These are phyloP conservation scores for Gleditsia sinensis DNA, from an alignment of 306 rosid species.

Conservation along the genomic window DNA sequence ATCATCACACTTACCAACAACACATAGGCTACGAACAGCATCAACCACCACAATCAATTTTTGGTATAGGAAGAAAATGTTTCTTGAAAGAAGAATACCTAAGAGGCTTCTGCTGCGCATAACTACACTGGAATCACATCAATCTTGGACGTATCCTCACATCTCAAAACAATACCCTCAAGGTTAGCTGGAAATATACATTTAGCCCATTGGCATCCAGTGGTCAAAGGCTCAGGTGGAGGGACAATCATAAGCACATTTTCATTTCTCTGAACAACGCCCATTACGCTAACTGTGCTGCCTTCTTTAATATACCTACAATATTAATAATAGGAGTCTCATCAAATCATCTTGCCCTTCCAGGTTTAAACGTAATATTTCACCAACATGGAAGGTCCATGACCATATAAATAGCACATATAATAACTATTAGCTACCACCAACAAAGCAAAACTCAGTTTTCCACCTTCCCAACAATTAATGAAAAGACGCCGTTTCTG, in stretches of 20 bases:
- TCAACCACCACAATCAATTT: slow-evolving; percentile 36
- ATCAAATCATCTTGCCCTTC: neutral
- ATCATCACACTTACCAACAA: slow-evolving; percentile 59
- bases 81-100: slow-evolving; percentile 43
- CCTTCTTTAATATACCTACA: slow-evolving; percentile 98
- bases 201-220: slow-evolving; percentile 93
- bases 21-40: slow-evolving; percentile 35
- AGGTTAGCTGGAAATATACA: slow-evolving; percentile 94
- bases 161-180: slow-evolving; percentile 95
- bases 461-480: neutral
- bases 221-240: slow-evolving; percentile 85
- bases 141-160: slow-evolving; percentile 82
- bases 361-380: no score
- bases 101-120: slow-evolving; percentile 22
- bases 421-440: neutral
- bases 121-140: slow-evolving; percentile 96
- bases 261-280: slow-evolving; percentile 96
- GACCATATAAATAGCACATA: neutral
- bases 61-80: slow-evolving; percentile 37
- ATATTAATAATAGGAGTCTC: slow-evolving; percentile 28
- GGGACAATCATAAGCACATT: slow-evolving; percentile 98
- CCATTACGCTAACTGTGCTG: slow-evolving; percentile 98
- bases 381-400: neutral
- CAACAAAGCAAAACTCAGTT: neutral
- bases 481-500: neutral